Conservation (phyloP, 192 early-diverging fungal genomes). For the Umbelopsis vinacea region DNA sequence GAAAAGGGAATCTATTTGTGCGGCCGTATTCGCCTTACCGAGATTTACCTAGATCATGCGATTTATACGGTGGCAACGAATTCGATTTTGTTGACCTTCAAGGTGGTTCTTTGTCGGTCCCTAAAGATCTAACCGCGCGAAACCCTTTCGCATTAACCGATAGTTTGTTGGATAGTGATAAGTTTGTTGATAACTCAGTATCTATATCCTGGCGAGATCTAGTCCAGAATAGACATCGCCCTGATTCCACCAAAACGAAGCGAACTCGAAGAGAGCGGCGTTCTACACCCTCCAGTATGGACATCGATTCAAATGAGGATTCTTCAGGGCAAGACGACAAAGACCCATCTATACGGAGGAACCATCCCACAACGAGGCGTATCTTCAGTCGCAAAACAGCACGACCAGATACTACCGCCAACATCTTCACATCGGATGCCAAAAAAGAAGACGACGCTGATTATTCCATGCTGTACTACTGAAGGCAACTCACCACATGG, state of each 20-base stretch:
- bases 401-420: neutral
- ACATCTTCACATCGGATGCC: neutral
- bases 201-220: constrained; percentile 12
- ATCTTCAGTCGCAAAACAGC: constrained; percentile 1
- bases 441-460: constrained; percentile 19
- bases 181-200: constrained; percentile 7
- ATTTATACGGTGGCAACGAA: constrained; percentile 5
- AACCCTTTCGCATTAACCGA: constrained; percentile 12
- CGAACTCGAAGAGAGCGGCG: neutral
- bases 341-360: neutral
- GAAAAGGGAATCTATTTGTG: neutral
- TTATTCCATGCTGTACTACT: constrained; percentile 1
- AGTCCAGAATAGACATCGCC: constrained; percentile 12
- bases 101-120: neutral
- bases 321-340: constrained; percentile 1
- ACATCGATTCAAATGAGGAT: constrained; percentile 3
- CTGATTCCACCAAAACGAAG: constrained; percentile 1
- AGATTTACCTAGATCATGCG: neutral
- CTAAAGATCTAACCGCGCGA: neutral
- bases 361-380: neutral
- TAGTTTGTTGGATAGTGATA: constrained; percentile 13
- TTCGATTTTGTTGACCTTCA: constrained; percentile 6
- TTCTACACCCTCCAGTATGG: neutral
- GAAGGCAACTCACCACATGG: no score
- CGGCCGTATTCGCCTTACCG: constrained; percentile 1